A percentile compares a stretch with the other conserved stretches of the same genome.
phyloP scores from a whole-genome alignment of 345 rosid species.

The Brassica nigra region DNA sequence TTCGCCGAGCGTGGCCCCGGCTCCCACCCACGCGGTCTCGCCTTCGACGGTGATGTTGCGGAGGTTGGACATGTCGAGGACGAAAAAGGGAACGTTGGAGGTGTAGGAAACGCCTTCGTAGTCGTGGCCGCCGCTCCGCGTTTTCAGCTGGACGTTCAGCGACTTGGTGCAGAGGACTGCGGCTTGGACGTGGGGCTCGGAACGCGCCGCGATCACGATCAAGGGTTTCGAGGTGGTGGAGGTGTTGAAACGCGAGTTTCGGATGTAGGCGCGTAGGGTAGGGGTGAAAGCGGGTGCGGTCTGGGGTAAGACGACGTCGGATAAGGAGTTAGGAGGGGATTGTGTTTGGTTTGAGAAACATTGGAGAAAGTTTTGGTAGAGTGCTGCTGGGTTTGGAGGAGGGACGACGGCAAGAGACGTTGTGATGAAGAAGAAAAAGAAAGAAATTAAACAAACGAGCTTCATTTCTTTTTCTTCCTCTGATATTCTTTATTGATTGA shows the following conservation, averaged over 20 bases:
- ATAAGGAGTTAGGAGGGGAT: constrained; percentile 23
- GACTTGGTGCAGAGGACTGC: constrained; percentile 47
- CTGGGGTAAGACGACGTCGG: constrained; percentile 44
- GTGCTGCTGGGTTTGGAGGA: constrained; percentile 4
- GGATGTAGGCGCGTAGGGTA: constrained; percentile 37
- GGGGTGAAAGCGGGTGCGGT: constrained; percentile 32
- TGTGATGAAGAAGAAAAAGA: background rate
- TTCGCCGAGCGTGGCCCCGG: constrained; percentile 58
- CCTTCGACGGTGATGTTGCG: constrained; percentile 37
- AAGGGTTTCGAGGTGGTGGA: constrained; percentile 47
- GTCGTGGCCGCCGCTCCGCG: constrained; percentile 60
- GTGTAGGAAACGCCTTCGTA: constrained; percentile 56
- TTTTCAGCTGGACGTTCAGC: constrained; percentile 40
- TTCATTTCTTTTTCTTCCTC: constrained; percentile 7
- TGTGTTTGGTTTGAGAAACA: constrained; percentile 48
- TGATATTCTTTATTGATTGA: background rate
- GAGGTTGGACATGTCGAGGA: constrained; percentile 54
- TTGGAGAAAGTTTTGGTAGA: constrained; percentile 46
- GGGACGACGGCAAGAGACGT: constrained; percentile 28
- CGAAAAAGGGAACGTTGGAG: constrained; percentile 44
- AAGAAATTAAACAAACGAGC: background rate
- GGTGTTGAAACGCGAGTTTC: constrained; percentile 49
- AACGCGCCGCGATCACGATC: constrained; percentile 42
- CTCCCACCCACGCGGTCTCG: constrained; percentile 49
- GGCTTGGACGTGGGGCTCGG: constrained; percentile 52